Evolutionary conservation across 2,329 filamentous ascomycete species (phyloP).

Genomic region (Geosmithia putterillii): DNA sequence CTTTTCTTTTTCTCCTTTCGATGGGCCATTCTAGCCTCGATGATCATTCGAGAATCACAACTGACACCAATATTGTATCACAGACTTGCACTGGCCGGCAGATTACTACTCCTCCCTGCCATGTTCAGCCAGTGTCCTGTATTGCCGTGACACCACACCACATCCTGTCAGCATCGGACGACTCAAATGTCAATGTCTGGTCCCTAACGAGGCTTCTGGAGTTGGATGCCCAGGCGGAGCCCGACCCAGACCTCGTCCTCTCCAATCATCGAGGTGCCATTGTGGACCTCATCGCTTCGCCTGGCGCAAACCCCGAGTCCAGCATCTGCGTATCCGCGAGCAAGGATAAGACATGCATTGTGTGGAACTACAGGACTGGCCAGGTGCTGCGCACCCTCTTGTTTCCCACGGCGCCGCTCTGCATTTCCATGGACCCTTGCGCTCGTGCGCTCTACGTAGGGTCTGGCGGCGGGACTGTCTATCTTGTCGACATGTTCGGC

Average conservation of each 20-base stretch:
- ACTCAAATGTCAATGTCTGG: slow-evolving; percentile 91
- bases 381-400: slow-evolving; percentile 70
- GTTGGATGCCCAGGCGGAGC: slow-evolving; percentile 37
- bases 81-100: slow-evolving; percentile 65
- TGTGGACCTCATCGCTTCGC: slow-evolving; percentile 50
- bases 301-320: slow-evolving; percentile 53
- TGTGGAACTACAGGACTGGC: slow-evolving; percentile 85
- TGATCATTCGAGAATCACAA: not conserved
- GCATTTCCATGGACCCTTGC: slow-evolving; percentile 66
- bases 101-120: slow-evolving; percentile 62
- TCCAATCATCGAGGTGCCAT: slow-evolving; percentile 66
- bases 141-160: slow-evolving; percentile 61
- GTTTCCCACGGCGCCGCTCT: slow-evolving; percentile 60
- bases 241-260: slow-evolving; percentile 65
- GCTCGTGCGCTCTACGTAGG: slow-evolving; percentile 73
- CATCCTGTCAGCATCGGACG: slow-evolving; percentile 66
- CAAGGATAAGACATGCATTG: slow-evolving; percentile 75
- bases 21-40: not conserved
- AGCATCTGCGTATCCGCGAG: slow-evolving; percentile 78
- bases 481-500: slow-evolving; percentile 61
- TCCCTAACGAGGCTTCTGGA: slow-evolving; percentile 63
- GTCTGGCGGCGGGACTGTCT: slow-evolving; percentile 69
- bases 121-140: slow-evolving; percentile 70
- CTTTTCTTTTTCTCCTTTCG: slow-evolving; percentile 7
- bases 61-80: slow-evolving; percentile 9